Evolutionary conservation across 2,329 filamentous ascomycete species (phyloP), one percentile per base, ranked within the genome.

Genomic region (Ceratocystiopsis sp.): DNA sequence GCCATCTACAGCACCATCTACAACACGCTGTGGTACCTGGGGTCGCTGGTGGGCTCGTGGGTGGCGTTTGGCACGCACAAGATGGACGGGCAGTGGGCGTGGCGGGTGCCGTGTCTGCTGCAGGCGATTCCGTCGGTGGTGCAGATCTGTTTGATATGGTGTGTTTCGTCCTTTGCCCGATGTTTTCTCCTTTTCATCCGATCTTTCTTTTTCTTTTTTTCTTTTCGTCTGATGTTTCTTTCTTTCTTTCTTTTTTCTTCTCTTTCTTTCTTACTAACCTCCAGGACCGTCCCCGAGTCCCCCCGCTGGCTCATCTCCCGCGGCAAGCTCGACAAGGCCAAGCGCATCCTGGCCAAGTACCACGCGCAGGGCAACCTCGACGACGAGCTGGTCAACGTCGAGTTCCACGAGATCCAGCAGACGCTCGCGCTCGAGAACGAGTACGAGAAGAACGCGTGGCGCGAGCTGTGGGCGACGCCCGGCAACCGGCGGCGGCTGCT

Each of bases 1-100:
- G 48, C 46, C 34, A 42, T 48, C 25, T 44, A 48, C 38, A 48
- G 42, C 42, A 47, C 45, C 38, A 41, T 48, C 25, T 50, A 46
- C 48, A 48, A 50, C 39, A 48, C 46, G 35, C 44, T 53, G 61
- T 61, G 49, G 58, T 61, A 42, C 33, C 42, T 57, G 1, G 56
- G 57, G 18, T 41, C 42, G 25, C 46, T 46, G 11, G n/a, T 49
- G 12, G 47, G 42, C 0, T 66, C 47, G 6, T 49, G 49, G 46
- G 42, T 46, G 6, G 42, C 47, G 12, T 50, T 46, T 29, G 48
- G 49, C 34, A 48, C 45, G 21, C 18, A 46, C 46, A 42, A 42
- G 40, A 41, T 51, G 15, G 3, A 6, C 7, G 41, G 29, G 43
- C 42, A 46, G 34, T 50, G 48, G 49, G 41, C 46, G 16, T 51